phyloP scores from a whole-genome alignment of 176 grass and related monocot genomes.

The Urochloa ruziziensis region DNA sequence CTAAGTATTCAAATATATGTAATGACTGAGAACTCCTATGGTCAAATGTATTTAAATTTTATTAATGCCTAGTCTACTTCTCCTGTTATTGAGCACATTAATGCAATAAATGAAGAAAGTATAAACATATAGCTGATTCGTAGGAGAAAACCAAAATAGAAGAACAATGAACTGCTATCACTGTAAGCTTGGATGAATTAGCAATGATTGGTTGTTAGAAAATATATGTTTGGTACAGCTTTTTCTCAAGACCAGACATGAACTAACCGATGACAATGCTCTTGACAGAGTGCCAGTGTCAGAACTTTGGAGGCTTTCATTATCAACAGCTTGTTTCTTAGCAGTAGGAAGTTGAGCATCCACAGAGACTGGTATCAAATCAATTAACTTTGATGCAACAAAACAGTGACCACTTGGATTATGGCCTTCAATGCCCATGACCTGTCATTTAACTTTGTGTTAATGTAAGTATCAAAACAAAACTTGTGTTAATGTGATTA shows the following conservation, averaged over 20 bases:
- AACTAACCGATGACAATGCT: constrained; percentile 66
- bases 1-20: constrained; percentile 24
- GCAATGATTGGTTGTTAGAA: not conserved
- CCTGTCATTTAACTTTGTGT: constrained; percentile 44
- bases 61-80: not conserved
- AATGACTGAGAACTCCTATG: not conserved
- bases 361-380: constrained; percentile 59
- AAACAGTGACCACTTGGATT: constrained; percentile 97
- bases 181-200: not conserved
- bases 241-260: constrained; percentile 2
- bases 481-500: constrained; percentile 2
- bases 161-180: not conserved
- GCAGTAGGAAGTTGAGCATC: constrained; percentile 52
- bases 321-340: constrained; percentile 69
- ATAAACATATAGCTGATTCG: not conserved
- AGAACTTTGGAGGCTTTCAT: constrained; percentile 41
- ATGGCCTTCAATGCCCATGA: constrained; percentile 80
- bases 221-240: not conserved
- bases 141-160: not conserved
- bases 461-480: not conserved
- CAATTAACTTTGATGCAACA: constrained; percentile 68
- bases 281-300: constrained; percentile 34
- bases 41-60: not conserved
- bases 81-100: not conserved
- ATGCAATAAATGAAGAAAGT: not conserved